These are phyloP conservation scores for Castanospermum australe DNA, from an alignment of 306 rosid genomes.

Conservation along the genomic window DNA sequence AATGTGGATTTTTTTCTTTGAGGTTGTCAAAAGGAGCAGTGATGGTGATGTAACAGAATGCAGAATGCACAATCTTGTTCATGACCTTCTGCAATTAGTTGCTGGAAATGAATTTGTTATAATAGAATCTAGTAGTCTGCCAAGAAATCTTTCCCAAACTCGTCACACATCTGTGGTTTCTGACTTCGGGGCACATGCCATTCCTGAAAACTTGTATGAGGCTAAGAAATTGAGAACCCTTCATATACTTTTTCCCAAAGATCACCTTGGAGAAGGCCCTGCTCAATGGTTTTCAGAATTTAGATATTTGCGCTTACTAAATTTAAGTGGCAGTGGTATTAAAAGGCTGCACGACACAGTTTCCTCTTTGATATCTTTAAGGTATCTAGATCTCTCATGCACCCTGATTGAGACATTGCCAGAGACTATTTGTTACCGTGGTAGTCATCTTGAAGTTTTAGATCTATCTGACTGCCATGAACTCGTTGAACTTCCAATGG, in stretches of 20 bases:
- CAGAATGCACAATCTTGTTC: slow-evolving; percentile 32
- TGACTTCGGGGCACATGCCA: not conserved
- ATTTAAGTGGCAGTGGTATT: slow-evolving; percentile 19
- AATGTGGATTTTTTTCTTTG: slow-evolving; percentile 32
- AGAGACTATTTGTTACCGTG: not conserved
- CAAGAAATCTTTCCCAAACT: not conserved
- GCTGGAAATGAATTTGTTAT: slow-evolving; percentile 24
- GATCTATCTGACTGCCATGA: slow-evolving; percentile 18
- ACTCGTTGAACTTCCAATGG: slow-evolving; percentile 16
- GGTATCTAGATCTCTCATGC: slow-evolving; percentile 25
- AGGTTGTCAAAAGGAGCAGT: not conserved
- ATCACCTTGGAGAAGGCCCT: not conserved
- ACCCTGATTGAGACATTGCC: slow-evolving; percentile 10
- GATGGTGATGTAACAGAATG: not conserved
- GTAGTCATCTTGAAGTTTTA: not conserved
- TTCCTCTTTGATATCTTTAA: not conserved
- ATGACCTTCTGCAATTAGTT: slow-evolving; percentile 23
- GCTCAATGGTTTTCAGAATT: slow-evolving; percentile 15
- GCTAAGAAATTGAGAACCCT: slow-evolving; percentile 24
- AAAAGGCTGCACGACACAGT: slow-evolving; percentile 9
- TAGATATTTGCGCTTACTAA: slow-evolving; percentile 14
- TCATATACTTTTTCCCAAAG: slow-evolving; percentile 6
- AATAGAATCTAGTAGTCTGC: not conserved
- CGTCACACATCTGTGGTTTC: slow-evolving; percentile 31
- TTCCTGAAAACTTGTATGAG: slow-evolving; percentile 15